Evolutionary conservation across 495 filamentous ascomycete species (phyloP).

Genomic region (Xylaria cubensis): DNA sequence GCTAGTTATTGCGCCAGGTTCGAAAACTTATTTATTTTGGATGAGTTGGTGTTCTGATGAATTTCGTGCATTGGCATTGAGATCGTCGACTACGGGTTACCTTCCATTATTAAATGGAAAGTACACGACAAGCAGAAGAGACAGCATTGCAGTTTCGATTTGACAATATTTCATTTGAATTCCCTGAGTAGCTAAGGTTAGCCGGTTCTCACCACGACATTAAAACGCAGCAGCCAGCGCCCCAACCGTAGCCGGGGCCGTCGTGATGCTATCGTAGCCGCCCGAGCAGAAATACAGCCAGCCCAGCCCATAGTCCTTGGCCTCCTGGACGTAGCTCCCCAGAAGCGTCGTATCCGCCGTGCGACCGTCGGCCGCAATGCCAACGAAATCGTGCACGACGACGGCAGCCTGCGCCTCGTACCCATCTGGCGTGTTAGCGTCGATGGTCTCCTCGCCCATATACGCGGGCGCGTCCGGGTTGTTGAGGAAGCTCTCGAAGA

Average conservation of each 20-base stretch:
- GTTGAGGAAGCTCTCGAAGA: constrained; percentile 21
- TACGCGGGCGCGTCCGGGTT: not conserved
- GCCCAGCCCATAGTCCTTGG: constrained; percentile 13
- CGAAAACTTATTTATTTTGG: not conserved
- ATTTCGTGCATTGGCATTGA: not conserved
- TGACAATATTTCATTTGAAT: not conserved
- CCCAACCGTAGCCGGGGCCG: constrained; percentile 16
- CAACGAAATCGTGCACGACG: constrained; percentile 21
- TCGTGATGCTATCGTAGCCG: constrained; percentile 25
- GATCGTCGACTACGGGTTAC: not conserved
- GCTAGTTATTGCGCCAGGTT: not conserved
- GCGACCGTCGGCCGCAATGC: not conserved
- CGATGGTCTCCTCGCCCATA: constrained; percentile 13
- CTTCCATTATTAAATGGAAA: not conserved
- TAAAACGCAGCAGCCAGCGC: constrained; percentile 23
- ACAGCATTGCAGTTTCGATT: not conserved
- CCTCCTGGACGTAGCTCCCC: constrained; percentile 9
- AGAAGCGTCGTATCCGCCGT: constrained; percentile 13
- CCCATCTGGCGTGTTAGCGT: not conserved
- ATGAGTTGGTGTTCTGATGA: not conserved
- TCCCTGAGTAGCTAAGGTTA: not conserved
- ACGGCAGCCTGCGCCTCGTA: constrained; percentile 4
- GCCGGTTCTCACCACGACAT: not conserved
- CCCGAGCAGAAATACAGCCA: constrained; percentile 29
- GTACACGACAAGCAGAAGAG: not conserved